phyloP scores from a whole-genome alignment of 2,329 filamentous ascomycete species.

The Scedosporium aurantiacum region DNA sequence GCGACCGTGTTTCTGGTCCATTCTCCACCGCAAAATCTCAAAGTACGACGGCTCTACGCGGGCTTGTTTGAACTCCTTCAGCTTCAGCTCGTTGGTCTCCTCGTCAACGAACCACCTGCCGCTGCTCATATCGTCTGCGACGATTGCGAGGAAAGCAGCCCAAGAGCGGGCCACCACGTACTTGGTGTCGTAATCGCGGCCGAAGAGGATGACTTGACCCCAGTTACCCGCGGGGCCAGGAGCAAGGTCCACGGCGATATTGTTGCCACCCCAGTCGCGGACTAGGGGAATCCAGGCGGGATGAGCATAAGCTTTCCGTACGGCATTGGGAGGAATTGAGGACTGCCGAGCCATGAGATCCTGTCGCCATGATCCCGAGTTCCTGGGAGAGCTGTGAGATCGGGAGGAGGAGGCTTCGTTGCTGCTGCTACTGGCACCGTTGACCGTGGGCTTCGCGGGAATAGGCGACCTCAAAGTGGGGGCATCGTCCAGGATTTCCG shows the following conservation, averaged over 20 bases:
- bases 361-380: constrained; percentile 59
- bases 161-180: constrained; percentile 92
- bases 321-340: constrained; percentile 72
- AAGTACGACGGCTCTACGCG: constrained; percentile 89
- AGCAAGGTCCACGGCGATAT: constrained; percentile 83
- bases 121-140: constrained; percentile 83
- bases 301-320: constrained; percentile 90
- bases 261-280: constrained; percentile 97
- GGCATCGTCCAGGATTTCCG: constrained; percentile 65
- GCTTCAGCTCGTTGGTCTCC: constrained; percentile 79
- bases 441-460: constrained; percentile 45
- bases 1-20: constrained; percentile 88
- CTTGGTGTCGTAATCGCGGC: constrained; percentile 96
- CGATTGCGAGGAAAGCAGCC: constrained; percentile 71
- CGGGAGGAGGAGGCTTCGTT: constrained; percentile 59
- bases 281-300: constrained; percentile 92
- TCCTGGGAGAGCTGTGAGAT: constrained; percentile 23
- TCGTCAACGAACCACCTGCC: constrained; percentile 90
- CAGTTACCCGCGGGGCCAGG: constrained; percentile 83
- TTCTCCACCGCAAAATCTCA: constrained; percentile 88
- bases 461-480: constrained; percentile 14
- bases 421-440: constrained; percentile 50
- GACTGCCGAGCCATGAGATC: constrained; percentile 77
- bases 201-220: constrained; percentile 95
- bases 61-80: constrained; percentile 80